These are phyloP conservation scores for Penicillium bovifimosum DNA, from an alignment of 495 filamentous ascomycete genomes.

Conservation along the genomic window DNA sequence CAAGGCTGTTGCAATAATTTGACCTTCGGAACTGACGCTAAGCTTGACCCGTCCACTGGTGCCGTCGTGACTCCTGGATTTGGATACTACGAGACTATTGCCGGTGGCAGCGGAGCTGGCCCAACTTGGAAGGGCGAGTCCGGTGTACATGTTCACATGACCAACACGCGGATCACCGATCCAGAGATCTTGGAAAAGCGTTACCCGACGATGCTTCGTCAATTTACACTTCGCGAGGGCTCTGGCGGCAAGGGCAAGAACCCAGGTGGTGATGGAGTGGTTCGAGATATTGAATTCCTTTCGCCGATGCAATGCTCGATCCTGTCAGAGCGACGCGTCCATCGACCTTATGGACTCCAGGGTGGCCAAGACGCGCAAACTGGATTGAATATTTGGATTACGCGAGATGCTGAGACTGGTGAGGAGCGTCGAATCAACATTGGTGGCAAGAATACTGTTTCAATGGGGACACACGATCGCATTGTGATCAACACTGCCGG, in stretches of 20 bases:
- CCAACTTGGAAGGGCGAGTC: slow-evolving; percentile 81
- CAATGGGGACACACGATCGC: slow-evolving; percentile 78
- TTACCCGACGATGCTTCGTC: slow-evolving; percentile 80
- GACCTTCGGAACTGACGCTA: slow-evolving; percentile 43
- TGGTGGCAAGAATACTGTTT: slow-evolving; percentile 89
- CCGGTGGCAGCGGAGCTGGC: slow-evolving; percentile 85
- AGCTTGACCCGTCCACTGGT: slow-evolving; percentile 65
- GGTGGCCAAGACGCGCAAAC: slow-evolving; percentile 78
- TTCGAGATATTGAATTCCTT: slow-evolving; percentile 92
- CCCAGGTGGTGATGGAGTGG: slow-evolving; percentile 80
- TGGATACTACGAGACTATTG: slow-evolving; percentile 97
- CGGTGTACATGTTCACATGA: slow-evolving; percentile 96
- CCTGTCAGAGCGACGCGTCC: slow-evolving; percentile 79
- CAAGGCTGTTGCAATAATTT: slow-evolving; percentile 92
- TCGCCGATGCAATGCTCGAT: slow-evolving; percentile 85
- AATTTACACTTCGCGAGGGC: slow-evolving; percentile 71
- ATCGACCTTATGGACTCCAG: slow-evolving; percentile 79
- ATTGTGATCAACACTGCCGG: slow-evolving; percentile 66
- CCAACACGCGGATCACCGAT: slow-evolving; percentile 98
- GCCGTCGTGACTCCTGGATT: slow-evolving; percentile 73
- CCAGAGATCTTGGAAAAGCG: slow-evolving; percentile 91
- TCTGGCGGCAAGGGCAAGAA: slow-evolving; percentile 69
- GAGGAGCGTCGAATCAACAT: slow-evolving; percentile 73
- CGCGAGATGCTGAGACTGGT: slow-evolving; percentile 46
- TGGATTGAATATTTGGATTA: slow-evolving; percentile 83